Base-by-base conservation (phyloP, 106 monocot genomes). In the Allium fistulosum region DNA sequence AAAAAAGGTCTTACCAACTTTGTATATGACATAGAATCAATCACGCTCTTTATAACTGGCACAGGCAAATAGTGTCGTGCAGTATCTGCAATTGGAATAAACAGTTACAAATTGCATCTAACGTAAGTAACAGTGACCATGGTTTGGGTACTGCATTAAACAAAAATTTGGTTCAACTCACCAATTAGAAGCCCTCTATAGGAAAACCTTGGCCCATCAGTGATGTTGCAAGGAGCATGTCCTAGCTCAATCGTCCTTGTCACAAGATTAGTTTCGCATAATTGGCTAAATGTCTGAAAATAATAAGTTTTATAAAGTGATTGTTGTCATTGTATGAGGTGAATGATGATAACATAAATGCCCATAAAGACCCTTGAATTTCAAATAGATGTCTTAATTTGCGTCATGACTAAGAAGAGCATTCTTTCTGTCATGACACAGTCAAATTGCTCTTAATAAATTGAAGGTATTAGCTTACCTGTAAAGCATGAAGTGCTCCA, bases 131-230 rank as follows among this genome's bases (percentile, higher is more conserved):
- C 37, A 37, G 37, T 5, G 5, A 5, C 37, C 37, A 37, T 37
- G 2, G 37, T 37, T 37, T 37, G 37, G 37, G 37, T 37, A 37
- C 67, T 51, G 67, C 52, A 51, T 53, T n/a, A 51, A 11, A 52
- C 14, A 27, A 15, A 67, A 26, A 55, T 55, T 12, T 3, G 11
- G 13, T 55, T 9, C 53, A 67, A 12, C 53, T 83, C 51, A 96
- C 96, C 96, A 74, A 96, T 96, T 59, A 96, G 65, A 74, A 96
- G 86, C 66, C 96, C 92, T 4, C 96, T 77, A 68, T 88, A 96
- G 50, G 88, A 65, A 72, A 96, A 96, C 52, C 92, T 81, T 58
- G 96, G 96, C 58, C 79, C 61, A 72, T 96, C 96, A 67, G 53
- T 37, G 63, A 96, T 87, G 50, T 16, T 53, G 92, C 88, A 96